These are phyloP conservation scores for Saussurea involucrata DNA, from an alignment of 129 eudicot genomes.

Conservation along the genomic window DNA sequence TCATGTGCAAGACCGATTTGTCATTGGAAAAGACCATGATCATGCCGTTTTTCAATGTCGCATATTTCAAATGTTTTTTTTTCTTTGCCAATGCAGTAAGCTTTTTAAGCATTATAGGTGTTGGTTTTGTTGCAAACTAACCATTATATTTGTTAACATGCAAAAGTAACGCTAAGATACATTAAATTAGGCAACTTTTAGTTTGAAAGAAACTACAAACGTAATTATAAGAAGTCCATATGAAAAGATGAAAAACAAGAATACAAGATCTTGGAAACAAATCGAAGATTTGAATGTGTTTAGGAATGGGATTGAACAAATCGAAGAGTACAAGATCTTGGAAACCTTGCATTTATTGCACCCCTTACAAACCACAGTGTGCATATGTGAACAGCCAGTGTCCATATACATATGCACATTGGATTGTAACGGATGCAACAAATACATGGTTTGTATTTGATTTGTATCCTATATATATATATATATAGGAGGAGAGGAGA, in stretches of 20 bases:
- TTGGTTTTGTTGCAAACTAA: no score
- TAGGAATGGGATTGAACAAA: not conserved
- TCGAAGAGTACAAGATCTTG: no score
- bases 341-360: no score
- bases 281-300: not conserved
- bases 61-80: not conserved
- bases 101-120: no score
- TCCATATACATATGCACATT: no score
- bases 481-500: constrained; percentile 22
- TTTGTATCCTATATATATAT: no score
- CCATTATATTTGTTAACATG: not conserved
- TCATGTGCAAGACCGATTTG: not conserved
- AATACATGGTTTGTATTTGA: no score
- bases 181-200: no score
- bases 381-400: no score
- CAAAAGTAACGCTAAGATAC: not conserved
- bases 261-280: constrained; percentile 6
- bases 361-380: no score
- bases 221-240: not conserved
- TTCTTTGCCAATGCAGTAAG: no score
- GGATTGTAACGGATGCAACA: no score
- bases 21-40: not conserved
- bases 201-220: not conserved
- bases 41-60: not conserved
- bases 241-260: not conserved